Percentiles rank a stretch among this genome's conserved stretches.
Evolutionary conservation across 2,329 filamentous ascomycete genomes (phyloP).

Genomic region (Thielaviopsis punctulata): DNA sequence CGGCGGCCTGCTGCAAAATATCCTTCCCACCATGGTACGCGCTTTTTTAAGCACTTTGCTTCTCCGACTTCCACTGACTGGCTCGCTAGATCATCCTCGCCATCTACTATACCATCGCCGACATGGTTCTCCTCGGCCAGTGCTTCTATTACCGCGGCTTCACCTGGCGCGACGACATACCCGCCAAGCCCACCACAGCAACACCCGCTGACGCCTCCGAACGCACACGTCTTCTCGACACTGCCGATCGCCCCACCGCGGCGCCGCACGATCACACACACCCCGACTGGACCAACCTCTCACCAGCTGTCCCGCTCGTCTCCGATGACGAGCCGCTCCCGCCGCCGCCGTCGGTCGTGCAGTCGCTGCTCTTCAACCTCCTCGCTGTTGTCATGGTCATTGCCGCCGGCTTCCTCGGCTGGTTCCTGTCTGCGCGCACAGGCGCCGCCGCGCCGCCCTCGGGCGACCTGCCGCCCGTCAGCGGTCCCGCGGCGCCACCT

Average conservation of each 20-base stretch:
- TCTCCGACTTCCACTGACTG: background rate
- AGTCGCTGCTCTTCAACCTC: constrained; percentile 54
- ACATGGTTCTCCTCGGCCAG: constrained; percentile 72
- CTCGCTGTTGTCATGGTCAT: constrained; percentile 67
- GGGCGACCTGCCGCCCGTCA: constrained; percentile 21
- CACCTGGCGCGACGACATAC: constrained; percentile 39
- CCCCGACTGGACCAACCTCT: constrained; percentile 46
- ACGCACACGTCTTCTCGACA: constrained; percentile 31
- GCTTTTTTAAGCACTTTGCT: background rate
- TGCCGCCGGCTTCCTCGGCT: constrained; percentile 66
- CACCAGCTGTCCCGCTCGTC: constrained; percentile 67
- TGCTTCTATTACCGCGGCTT: constrained; percentile 95
- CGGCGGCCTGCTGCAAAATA: constrained; percentile 77
- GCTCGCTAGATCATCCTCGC: constrained; percentile 57
- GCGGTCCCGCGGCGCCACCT: constrained; percentile 24
- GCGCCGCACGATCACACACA: constrained; percentile 27
- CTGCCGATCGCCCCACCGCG: constrained; percentile 9
- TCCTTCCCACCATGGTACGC: constrained; percentile 74
- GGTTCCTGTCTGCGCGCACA: constrained; percentile 49
- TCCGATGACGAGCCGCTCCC: constrained; percentile 26
- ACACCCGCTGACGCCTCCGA: constrained; percentile 32
- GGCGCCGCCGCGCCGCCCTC: background rate
- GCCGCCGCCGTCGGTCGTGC: constrained; percentile 27
- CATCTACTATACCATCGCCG: constrained; percentile 81
- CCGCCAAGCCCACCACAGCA: constrained; percentile 26